Evolutionary conservation across 225 moss, liverwort and hornwort genomes (phyloP).

Genomic region (Marchantia paleacea): DNA sequence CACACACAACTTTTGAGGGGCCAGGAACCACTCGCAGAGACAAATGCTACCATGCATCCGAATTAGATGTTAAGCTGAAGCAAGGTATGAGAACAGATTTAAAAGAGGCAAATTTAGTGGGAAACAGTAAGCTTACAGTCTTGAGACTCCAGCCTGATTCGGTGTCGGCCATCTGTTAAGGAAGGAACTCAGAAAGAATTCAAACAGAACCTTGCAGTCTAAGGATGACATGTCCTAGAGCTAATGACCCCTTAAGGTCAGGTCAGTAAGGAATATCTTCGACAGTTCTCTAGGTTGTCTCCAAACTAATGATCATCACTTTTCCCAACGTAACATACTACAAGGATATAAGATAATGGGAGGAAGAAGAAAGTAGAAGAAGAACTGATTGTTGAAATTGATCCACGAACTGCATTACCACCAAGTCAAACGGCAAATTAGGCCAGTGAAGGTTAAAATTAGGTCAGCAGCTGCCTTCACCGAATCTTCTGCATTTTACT

Average conservation of each 20-base stretch:
- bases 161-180: slow-evolving; percentile 48
- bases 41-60: neutral
- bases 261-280: neutral
- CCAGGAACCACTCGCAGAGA: neutral
- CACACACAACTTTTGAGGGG: neutral
- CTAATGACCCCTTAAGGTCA: neutral
- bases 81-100: neutral
- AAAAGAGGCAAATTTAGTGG: neutral
- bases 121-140: slow-evolving; percentile 44
- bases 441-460: neutral
- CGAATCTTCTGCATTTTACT: neutral
- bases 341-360: slow-evolving; percentile 97
- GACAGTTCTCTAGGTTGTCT: neutral
- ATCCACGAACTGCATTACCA: slow-evolving; percentile 61
- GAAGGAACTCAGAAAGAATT: neutral
- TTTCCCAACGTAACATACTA: neutral
- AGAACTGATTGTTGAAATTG: slow-evolving; percentile 79
- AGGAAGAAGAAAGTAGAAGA: slow-evolving; percentile 85
- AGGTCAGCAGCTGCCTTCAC: neutral
- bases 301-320: neutral
- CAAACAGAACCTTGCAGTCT: neutral
- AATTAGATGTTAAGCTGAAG: neutral
- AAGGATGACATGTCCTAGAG: neutral
- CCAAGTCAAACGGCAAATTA: neutral
- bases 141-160: slow-evolving; percentile 95